Evolutionary conservation across 2,329 filamentous ascomycete genomes (phyloP).

Genomic region (Neofusicoccum cordaticola): DNA sequence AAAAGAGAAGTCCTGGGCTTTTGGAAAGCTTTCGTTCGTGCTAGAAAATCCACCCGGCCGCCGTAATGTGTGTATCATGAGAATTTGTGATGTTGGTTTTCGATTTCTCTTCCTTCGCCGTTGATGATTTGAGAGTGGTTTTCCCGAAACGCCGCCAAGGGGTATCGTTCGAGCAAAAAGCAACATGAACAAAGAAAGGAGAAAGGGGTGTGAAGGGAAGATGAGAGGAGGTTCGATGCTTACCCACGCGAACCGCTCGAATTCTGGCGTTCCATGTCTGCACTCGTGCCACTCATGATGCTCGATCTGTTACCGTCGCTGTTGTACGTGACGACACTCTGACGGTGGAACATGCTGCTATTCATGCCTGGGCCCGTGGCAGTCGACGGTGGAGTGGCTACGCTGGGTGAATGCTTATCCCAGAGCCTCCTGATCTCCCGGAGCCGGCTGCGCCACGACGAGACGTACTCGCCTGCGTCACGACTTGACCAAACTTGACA

Average conservation of each 20-base stretch:
- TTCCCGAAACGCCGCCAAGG: conserved; percentile 9
- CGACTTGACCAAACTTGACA: conserved; percentile 82
- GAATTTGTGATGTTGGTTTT: not conserved
- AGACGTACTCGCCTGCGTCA: conserved; percentile 77
- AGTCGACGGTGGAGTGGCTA: conserved; percentile 23
- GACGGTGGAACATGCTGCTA: conserved; percentile 31
- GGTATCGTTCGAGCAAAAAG: conserved; percentile 15
- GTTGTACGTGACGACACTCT: conserved; percentile 35
- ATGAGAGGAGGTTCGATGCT: not conserved
- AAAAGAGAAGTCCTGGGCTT: not conserved
- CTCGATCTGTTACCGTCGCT: conserved; percentile 38
- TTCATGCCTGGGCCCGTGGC: conserved; percentile 31
- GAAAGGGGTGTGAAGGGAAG: not conserved
- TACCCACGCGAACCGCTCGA: conserved; percentile 12
- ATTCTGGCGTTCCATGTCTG: conserved; percentile 19
- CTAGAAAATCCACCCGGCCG: not conserved
- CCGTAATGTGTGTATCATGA: not conserved
- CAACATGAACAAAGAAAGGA: not conserved
- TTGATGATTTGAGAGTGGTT: not conserved
- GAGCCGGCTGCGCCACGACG: conserved; percentile 84
- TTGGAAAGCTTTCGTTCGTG: not conserved
- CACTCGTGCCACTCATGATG: conserved; percentile 27
- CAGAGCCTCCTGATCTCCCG: conserved; percentile 80
- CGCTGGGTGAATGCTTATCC: conserved; percentile 54
- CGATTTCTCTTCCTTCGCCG: not conserved